phyloP scores from a whole-genome alignment of 805 yeast species.

The Cyberlindnera xylosilytica region DNA sequence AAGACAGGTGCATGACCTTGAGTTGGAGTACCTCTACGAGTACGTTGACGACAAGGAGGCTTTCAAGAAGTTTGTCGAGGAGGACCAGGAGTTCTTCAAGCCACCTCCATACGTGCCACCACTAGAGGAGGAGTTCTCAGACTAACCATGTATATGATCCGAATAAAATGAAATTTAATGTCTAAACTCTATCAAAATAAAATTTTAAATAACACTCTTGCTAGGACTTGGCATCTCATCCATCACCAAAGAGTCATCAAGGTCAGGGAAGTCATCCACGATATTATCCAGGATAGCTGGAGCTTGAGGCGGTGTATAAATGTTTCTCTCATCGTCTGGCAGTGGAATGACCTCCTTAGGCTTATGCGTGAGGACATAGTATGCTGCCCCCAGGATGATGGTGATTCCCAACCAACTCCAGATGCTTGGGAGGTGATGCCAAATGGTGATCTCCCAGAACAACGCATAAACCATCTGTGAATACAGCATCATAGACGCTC shows the following conservation, averaged over 20 bases:
- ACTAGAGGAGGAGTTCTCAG: constrained; percentile 33
- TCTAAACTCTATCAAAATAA: no score
- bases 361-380: constrained; percentile 53
- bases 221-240: constrained; percentile 4
- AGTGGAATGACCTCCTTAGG: constrained; percentile 30
- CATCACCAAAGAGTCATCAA: background rate
- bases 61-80: constrained; percentile 41
- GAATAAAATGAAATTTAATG: no score
- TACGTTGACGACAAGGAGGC: constrained; percentile 61
- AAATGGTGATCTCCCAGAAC: constrained; percentile 67
- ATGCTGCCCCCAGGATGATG: constrained; percentile 65
- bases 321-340: constrained; percentile 4
- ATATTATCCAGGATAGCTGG: background rate
- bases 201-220: constrained; percentile 2
- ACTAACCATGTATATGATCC: constrained; percentile 2
- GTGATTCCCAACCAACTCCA: constrained; percentile 68
- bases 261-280: constrained; percentile 3
- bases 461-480: constrained; percentile 77
- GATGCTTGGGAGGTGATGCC: constrained; percentile 69
- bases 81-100: constrained; percentile 68
- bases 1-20: constrained; percentile 90
- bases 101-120: constrained; percentile 67
- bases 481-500: constrained; percentile 73
- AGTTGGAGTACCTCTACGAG: constrained; percentile 76
- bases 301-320: background rate